A percentile compares a stretch with the other conserved stretches of the same genome.
These are phyloP conservation scores for Penstemon eatonii DNA, from an alignment of 257 asterid species.

Conservation along the genomic window DNA sequence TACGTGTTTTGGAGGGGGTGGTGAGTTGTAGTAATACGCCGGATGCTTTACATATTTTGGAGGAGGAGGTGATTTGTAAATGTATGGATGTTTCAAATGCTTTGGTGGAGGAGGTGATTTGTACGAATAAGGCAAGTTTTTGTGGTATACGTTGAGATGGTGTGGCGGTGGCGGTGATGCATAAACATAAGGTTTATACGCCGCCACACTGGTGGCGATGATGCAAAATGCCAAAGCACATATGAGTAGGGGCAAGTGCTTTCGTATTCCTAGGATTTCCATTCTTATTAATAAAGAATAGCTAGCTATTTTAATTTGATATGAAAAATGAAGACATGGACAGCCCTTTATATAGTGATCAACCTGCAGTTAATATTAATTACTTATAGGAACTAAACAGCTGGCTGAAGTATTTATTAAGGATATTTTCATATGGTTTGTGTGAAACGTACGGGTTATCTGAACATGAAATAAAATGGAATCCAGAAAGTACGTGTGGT, in stretches of 20 bases:
- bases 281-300: background rate
- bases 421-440: too few relatives aligned
- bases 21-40: background rate
- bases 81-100: background rate
- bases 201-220: slow-evolving; percentile 12
- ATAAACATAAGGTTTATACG: slow-evolving; percentile 19
- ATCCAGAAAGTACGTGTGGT: too few relatives aligned
- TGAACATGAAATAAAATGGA: too few relatives aligned
- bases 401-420: background rate
- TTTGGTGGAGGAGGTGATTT: slow-evolving; percentile 4
- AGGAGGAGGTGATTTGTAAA: background rate
- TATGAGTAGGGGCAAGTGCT: slow-evolving; percentile 26
- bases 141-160: background rate
- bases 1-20: slow-evolving; percentile 15
- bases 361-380: background rate
- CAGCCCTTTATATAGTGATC: slow-evolving; percentile 17
- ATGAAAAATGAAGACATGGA: slow-evolving; percentile 4
- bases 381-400: background rate
- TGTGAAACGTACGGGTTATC: too few relatives aligned
- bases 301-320: background rate
- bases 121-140: background rate
- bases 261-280: slow-evolving; percentile 1
- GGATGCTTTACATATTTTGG: background rate
- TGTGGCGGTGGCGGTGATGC: background rate
- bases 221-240: slow-evolving; percentile 23